These are phyloP conservation scores for Iris macrosiphon DNA, from an alignment of 106 monocot species.

Conservation along the genomic window DNA sequence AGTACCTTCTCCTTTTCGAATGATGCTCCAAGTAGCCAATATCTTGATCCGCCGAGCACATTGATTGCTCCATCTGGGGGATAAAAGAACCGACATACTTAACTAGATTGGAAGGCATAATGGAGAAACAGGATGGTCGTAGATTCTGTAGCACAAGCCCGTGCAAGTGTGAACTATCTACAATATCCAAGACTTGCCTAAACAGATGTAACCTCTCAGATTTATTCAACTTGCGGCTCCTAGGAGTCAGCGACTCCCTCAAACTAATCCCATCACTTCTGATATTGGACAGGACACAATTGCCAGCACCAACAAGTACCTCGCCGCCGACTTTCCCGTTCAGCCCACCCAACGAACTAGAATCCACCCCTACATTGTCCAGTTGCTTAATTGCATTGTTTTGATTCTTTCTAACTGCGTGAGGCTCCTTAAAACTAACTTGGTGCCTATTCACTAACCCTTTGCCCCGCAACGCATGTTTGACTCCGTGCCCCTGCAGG, in stretches of 20 bases:
- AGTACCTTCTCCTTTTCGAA: constrained; percentile 44
- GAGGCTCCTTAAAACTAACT: constrained; percentile 4
- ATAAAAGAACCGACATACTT: constrained; percentile 63
- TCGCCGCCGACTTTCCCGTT: constrained; percentile 11
- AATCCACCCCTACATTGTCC: background rate
- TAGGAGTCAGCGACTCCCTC: constrained; percentile 50
- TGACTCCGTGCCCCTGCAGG: constrained; percentile 35
- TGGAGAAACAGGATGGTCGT: constrained; percentile 54
- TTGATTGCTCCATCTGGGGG: constrained; percentile 9
- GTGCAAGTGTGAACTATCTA: constrained; percentile 61
- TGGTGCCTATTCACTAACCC: constrained; percentile 34
- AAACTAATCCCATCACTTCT: constrained; percentile 35
- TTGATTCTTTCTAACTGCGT: background rate
- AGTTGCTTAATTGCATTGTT: constrained; percentile 14
- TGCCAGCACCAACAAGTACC: constrained; percentile 17
- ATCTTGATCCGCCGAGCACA: constrained; percentile 16
- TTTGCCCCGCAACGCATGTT: constrained; percentile 30
- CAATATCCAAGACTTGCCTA: constrained; percentile 72
- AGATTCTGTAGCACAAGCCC: constrained; percentile 49
- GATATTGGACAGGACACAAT: background rate
- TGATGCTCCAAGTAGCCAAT: constrained; percentile 8
- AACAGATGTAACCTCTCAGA: constrained; percentile 62
- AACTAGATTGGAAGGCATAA: constrained; percentile 46
- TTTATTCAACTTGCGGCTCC: constrained; percentile 29
- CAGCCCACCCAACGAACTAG: constrained; percentile 5